phyloP scores from a whole-genome alignment of 805 yeast species.

The Starmerella riodocensis region DNA sequence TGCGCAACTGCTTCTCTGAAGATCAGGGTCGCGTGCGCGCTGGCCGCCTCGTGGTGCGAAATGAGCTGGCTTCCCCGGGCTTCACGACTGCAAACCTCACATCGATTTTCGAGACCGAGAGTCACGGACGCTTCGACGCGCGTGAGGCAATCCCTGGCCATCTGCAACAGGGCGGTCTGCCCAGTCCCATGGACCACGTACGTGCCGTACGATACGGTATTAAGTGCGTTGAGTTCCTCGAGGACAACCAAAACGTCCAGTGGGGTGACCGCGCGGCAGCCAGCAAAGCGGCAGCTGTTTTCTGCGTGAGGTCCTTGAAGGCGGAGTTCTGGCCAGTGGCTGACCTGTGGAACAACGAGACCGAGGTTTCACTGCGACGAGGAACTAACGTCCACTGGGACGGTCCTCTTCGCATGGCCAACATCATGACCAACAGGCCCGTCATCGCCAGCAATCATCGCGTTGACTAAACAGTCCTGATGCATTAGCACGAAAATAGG shows the following conservation, averaged over 20 bases:
- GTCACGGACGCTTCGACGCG: conserved; percentile 66
- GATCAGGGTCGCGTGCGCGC: conserved; percentile 72
- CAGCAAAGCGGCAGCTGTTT: conserved; percentile 40
- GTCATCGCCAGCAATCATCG: conserved; percentile 10
- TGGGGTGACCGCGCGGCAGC: conserved; percentile 14
- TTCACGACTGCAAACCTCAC: conserved; percentile 74
- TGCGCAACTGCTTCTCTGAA: conserved; percentile 52
- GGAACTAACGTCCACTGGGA: conserved; percentile 84
- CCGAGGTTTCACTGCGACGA: conserved; percentile 67
- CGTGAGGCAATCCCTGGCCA: conserved; percentile 97
- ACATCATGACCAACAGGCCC: conserved; percentile 49
- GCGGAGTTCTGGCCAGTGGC: conserved; percentile 61
- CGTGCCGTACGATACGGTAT: conserved; percentile 82
- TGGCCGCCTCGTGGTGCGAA: conserved; percentile 75
- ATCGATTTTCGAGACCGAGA: conserved; percentile 68
- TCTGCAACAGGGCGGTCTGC: conserved; percentile 93
- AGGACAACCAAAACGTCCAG: conserved; percentile 32
- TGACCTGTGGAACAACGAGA: conserved; percentile 73
- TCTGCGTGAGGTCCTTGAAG: conserved; percentile 72
- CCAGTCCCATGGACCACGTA: conserved; percentile 88
- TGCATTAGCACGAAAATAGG: no score
- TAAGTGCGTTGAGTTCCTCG: conserved; percentile 78
- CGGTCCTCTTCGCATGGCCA: conserved; percentile 59
- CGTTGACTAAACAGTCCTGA: no score
- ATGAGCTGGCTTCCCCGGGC: conserved; percentile 69